Evolutionary conservation across 2,329 filamentous ascomycete species (phyloP), one percentile per base, ranked within the genome.

Genomic region (Graphilbum ipis-grandicollis): DNA sequence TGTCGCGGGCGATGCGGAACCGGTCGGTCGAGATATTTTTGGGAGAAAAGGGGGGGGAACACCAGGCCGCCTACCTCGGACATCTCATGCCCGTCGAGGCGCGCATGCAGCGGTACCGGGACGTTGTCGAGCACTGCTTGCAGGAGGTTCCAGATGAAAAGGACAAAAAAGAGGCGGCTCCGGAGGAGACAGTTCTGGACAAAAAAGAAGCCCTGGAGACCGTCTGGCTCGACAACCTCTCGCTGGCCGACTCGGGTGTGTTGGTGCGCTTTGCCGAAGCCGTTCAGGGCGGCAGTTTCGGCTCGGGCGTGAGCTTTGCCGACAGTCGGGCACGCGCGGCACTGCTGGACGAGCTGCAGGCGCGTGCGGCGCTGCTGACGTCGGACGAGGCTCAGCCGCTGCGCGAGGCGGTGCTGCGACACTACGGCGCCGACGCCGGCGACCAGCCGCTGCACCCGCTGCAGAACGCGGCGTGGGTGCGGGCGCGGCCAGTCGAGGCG

Each of bases 1-100:
- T 98, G 9, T 98, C 90, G 4, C 71, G 90, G 43, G 90, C 90
- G 1, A 98, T 98, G 90, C 70, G 92, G 39, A 98, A 98, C 56
- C 74, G 90, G 53, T 85, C 85, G 34, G 68, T 94, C 19, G 92
- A 98, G 56, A 79, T 98, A 9, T 19, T n/a, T n/a, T n/a, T n/a
- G n/a, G n/a, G n/a, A n/a, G n/a, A n/a, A n/a, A n/a, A n/a, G n/a
- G n/a, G n/a, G n/a, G n/a, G n/a, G n/a, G n/a, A n/a, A n/a, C n/a
- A n/a, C n/a, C n/a, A n/a, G n/a, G n/a, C n/a, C n/a, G n/a, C n/a
- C n/a, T n/a, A n/a, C n/a, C n/a, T n/a, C n/a, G n/a, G n/a, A n/a
- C n/a, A n/a, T n/a, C n/a, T 13, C 30, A 19, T 5, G 23, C 33
- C 58, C 9, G 51, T 72, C 19, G 70, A 74, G 42, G 60, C 66